Conservation (phyloP, 2,329 filamentous ascomycete genomes). For the Fonsecaea pedrosoi region DNA sequence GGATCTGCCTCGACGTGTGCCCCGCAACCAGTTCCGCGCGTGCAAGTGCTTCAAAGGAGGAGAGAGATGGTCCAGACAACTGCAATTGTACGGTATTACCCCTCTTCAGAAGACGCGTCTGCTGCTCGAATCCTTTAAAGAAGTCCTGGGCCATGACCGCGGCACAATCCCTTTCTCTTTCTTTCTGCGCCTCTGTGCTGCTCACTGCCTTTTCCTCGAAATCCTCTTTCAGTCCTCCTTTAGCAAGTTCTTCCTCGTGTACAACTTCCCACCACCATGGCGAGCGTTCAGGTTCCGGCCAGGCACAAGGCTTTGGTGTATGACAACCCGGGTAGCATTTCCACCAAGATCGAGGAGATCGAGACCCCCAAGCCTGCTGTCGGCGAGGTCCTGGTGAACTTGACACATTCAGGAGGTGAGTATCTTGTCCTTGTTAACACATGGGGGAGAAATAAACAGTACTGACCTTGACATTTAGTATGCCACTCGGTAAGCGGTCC, state of each 20-base stretch:
- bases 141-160: constrained; percentile 7
- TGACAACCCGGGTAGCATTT: constrained; percentile 69
- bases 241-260: background rate
- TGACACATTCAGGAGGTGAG: constrained; percentile 63
- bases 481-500: constrained; percentile 59
- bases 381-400: constrained; percentile 67
- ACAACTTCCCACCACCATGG: constrained; percentile 42
- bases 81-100: background rate
- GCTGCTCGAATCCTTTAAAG: constrained; percentile 7
- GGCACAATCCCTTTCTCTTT: background rate
- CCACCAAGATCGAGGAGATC: constrained; percentile 68
- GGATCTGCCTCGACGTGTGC: background rate
- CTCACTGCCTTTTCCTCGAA: background rate
- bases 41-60: background rate
- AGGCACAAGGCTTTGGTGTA: constrained; percentile 70
- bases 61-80: background rate
- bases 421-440: background rate
- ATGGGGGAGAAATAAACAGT: background rate
- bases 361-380: constrained; percentile 69
- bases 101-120: constrained; percentile 18
- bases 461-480: constrained; percentile 46
- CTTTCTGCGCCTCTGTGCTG: background rate
- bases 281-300: constrained; percentile 56
- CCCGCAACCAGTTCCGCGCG: background rate
- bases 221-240: background rate